Base-by-base conservation (phyloP, 2,329 filamentous ascomycete species). In the Neofusicoccum laricinum region DNA sequence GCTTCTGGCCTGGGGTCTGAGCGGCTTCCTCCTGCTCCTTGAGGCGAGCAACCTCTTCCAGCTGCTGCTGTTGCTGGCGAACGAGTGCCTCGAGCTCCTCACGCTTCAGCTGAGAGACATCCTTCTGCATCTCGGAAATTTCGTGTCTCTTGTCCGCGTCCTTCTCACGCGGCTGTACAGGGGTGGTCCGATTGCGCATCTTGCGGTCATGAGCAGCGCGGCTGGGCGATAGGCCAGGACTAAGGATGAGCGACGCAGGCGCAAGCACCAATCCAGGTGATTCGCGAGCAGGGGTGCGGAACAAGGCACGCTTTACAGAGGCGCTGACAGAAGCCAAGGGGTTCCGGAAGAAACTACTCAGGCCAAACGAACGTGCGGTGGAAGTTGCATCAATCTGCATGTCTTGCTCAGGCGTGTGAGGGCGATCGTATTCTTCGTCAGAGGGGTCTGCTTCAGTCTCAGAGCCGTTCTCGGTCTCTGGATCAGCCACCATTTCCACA, bases 111-210 rank as follows among this genome's bases (percentile, higher is more conserved):
- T 19, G 34, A 4, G 41, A 25, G 6, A 63, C 17, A 21, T 40
- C 30, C 40, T 46, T 14, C 55, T 59, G 41, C 6, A 34, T 45
- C 30, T 61, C 45, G 1, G 43, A 30, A 1, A 21, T 7, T 7
- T n/a, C 32, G n/a, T 57, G 50, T 8, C 62, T 38, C 34, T 55
- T 57, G 43, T 64, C 62, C 7, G 62, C 62, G 21, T 64, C 34
- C 15, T 40, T 64, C 50, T 55, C 43, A 19, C 62, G 62, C 10
- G 62, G 62, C 11, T 32, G 41, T 41, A 34, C 6, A 0, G 50
- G 50, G 3, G 5, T 30, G 14, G 14, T 40, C 40, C 32, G 57
- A 41, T 48, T 40, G 19, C 50, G 50, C 17, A n/a, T 19, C 58
- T 21, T 61, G 15, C 58, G 58, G 32, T 49, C 45, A 8, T 49